Percentiles rank a stretch among this genome's conserved stretches.
Conservation (phyloP, 805 yeast genomes). For the Nakazawaea ambrosiae region DNA sequence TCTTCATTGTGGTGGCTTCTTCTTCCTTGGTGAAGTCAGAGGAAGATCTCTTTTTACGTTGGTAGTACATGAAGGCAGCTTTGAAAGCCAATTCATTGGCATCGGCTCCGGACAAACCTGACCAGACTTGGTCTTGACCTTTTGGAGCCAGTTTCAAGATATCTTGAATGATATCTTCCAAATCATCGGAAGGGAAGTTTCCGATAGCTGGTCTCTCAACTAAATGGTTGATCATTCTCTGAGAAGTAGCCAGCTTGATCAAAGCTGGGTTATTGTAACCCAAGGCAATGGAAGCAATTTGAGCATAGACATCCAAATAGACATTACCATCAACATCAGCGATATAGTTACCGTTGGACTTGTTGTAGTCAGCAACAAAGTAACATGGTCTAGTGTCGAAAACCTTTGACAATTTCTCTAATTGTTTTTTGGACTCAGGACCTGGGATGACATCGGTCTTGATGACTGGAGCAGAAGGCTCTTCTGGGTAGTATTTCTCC, state of each 20-base stretch:
- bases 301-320: constrained; percentile 61
- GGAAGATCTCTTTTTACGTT: constrained; percentile 43
- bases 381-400: constrained; percentile 59
- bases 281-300: constrained; percentile 62
- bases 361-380: constrained; percentile 57
- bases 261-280: constrained; percentile 68
- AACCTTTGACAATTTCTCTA: constrained; percentile 35
- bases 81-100: constrained; percentile 68
- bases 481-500: constrained; percentile 33
- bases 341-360: constrained; percentile 59
- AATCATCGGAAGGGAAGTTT: constrained; percentile 54
- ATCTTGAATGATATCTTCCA: constrained; percentile 38
- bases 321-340: constrained; percentile 60
- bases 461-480: constrained; percentile 40
- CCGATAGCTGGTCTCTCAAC: constrained; percentile 67
- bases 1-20: constrained; percentile 40
- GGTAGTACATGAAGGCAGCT: constrained; percentile 64
- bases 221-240: constrained; percentile 56
- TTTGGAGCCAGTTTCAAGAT: constrained; percentile 59
- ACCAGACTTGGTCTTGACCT: constrained; percentile 54
- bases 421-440: constrained; percentile 31
- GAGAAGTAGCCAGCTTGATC: constrained; percentile 49
- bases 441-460: constrained; percentile 39
- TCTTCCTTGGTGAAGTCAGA: constrained; percentile 35
- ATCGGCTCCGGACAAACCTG: constrained; percentile 61